Percentiles rank a stretch among this genome's conserved stretches.
Evolutionary conservation across 164 flowering plant genomes (phyloP).

Genomic region (Pachysandra terminalis): DNA sequence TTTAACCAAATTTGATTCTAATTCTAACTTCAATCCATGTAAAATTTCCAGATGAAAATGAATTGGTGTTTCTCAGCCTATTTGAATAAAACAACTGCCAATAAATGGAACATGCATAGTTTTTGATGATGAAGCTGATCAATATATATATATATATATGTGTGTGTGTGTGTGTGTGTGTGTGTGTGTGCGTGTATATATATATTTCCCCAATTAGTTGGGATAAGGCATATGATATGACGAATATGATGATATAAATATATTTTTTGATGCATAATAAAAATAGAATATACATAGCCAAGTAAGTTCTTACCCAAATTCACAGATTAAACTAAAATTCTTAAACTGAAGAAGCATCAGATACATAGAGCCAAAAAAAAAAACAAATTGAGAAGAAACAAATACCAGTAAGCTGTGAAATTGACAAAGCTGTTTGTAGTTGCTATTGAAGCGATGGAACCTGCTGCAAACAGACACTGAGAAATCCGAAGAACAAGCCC

Average conservation of each 20-base stretch:
- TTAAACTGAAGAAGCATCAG: background rate
- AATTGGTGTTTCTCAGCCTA: background rate
- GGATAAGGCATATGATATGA: too few relatives aligned
- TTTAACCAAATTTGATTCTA: too few relatives aligned
- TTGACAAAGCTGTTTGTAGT: slow-evolving; percentile 42
- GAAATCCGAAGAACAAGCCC: slow-evolving; percentile 52
- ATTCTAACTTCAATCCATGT: background rate
- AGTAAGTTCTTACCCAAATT: background rate
- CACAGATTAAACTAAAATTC: background rate
- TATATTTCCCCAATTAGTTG: too few relatives aligned
- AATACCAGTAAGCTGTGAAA: slow-evolving; percentile 71
- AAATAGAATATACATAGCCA: background rate
- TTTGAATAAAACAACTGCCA: background rate
- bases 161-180: too few relatives aligned
- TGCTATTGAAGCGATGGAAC: slow-evolving; percentile 56
- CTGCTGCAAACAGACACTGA: slow-evolving; percentile 59
- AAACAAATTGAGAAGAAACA: background rate
- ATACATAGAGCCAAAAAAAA: background rate
- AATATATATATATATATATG: too few relatives aligned
- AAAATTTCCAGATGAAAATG: background rate
- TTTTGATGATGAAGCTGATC: too few relatives aligned
- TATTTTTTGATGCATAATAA: too few relatives aligned
- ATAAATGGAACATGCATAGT: too few relatives aligned
- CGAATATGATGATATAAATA: too few relatives aligned
- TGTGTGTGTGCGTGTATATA: too few relatives aligned